A percentile compares a stretch with the other conserved stretches of the same genome.
Conservation (phyloP, 805 yeast genomes). For the Candida coleopterorum region DNA sequence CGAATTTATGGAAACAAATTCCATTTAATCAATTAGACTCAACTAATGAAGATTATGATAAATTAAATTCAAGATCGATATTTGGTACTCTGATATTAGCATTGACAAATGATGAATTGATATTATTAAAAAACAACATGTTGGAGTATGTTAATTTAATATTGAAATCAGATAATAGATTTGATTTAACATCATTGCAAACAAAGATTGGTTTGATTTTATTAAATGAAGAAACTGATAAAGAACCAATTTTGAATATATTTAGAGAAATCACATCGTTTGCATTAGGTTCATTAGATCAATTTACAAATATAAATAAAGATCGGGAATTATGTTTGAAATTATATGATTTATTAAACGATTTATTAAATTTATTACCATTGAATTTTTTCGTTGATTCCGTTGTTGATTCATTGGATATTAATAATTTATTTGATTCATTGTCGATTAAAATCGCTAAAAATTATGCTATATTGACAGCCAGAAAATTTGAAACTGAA, state of each 20-base stretch:
- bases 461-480: slow-evolving; percentile 58
- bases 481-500: slow-evolving; percentile 67
- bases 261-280: slow-evolving; percentile 32
- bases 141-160: slow-evolving; percentile 55
- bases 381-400: slow-evolving; percentile 66
- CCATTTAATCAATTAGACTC: slow-evolving; percentile 41
- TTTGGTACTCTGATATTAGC: slow-evolving; percentile 59
- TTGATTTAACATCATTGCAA: slow-evolving; percentile 31
- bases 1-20: slow-evolving; percentile 47
- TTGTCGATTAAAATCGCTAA: slow-evolving; percentile 51
- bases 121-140: slow-evolving; percentile 44
- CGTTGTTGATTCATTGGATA: slow-evolving; percentile 38
- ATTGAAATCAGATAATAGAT: slow-evolving; percentile 24
- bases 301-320: slow-evolving; percentile 17
- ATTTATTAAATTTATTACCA: slow-evolving; percentile 68
- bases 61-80: slow-evolving; percentile 49
- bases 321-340: slow-evolving; percentile 27
- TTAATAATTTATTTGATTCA: slow-evolving; percentile 22
- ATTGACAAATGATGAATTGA: slow-evolving; percentile 44
- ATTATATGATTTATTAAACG: slow-evolving; percentile 55
- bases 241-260: slow-evolving; percentile 25
- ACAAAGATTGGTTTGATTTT: slow-evolving; percentile 50
- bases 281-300: slow-evolving; percentile 35
- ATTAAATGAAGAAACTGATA: slow-evolving; percentile 36
- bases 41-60: slow-evolving; percentile 29